phyloP scores from a whole-genome alignment of 129 eudicot species.

The Flaveria trinervia region DNA sequence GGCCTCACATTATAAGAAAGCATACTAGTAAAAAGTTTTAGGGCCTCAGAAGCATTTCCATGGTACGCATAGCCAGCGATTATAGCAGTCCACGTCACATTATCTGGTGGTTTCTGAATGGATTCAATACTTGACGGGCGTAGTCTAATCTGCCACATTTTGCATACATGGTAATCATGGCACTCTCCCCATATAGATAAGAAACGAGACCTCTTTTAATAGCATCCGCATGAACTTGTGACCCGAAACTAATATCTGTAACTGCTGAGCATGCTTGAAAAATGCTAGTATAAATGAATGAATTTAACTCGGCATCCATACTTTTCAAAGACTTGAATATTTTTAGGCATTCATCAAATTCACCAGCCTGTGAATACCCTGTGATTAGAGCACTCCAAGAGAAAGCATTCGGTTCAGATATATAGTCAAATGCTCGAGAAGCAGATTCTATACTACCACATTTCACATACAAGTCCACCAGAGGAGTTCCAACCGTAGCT shows the following conservation, averaged over 20 bases:
- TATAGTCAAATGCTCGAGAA: constrained; percentile 33
- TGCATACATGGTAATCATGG: constrained; percentile 47
- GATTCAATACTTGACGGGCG: constrained; percentile 38
- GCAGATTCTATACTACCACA: constrained; percentile 39
- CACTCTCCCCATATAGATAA: constrained; percentile 50
- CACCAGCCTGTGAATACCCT: constrained; percentile 43
- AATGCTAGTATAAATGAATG: constrained; percentile 48
- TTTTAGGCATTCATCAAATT: constrained; percentile 36
- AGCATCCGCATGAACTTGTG: constrained; percentile 56
- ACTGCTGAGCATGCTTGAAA: constrained; percentile 48
- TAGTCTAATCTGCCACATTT: constrained; percentile 48
- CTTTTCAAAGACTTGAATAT: constrained; percentile 40
- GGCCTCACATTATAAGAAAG: constrained; percentile 38
- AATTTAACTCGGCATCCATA: constrained; percentile 32
- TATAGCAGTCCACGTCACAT: constrained; percentile 54
- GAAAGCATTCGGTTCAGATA: constrained; percentile 47
- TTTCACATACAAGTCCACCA: constrained; percentile 57
- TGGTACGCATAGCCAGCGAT: constrained; percentile 58
- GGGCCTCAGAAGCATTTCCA: constrained; percentile 51
- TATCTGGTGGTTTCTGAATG: constrained; percentile 41
- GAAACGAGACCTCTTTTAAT: constrained; percentile 51
- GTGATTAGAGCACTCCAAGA: constrained; percentile 53
- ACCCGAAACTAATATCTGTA: constrained; percentile 43
- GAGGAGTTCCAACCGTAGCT: constrained; percentile 49
- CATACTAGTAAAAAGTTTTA: constrained; percentile 49